Base-by-base conservation (phyloP, 2,329 filamentous ascomycete genomes). In the Verticillium albo-atrum region DNA sequence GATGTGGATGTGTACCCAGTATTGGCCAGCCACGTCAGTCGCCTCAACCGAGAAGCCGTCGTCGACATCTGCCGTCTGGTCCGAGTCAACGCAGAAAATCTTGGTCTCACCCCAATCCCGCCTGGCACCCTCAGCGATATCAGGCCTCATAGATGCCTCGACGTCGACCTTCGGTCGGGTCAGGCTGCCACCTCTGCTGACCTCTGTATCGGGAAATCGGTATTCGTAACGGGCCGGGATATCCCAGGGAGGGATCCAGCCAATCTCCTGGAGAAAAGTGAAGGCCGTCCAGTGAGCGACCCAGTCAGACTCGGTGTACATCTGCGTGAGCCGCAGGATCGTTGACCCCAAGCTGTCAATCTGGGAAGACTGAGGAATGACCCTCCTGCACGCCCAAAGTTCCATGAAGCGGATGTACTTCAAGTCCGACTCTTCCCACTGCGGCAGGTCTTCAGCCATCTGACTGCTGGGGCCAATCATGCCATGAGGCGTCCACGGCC, bases 1-100 rank as follows among this genome's bases (percentile, higher is more conserved):
- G 50, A 90, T 82, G 70, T 95, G 91, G 32, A 92, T 74, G 68
- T 92, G 90, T 30, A 94, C 77, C 91, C 91, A 95, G 67, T 84
- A 85, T 64, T 89, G 79, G 56, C 79, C 70, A 23, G 79, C 62
- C 20, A 72, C 75, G 4, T 77, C 73, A 1, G 87, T 82, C 53
- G 73, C 71, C 68, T 92, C 87, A 7, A 95, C 68, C 1, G 90
- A 94, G 9, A 96, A 74, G 1, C 88, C 91, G 68, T 96, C 91
- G 65, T 96, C 91, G 60, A 95, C 89, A 65, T 94, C 86, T 28
- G 82, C 77, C 0, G 91, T 89, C 35, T 74, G 75, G 23, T 80
- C 78, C 28, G 83, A 80, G 68, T 96, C 91, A 61, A 96, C 90
- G 64, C 89, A 92, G 69, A 87, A 93, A 1, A 90, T 82, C 0